phyloP scores from a whole-genome alignment of 2,329 filamentous ascomycete species.

The Lachnellula suecica region DNA sequence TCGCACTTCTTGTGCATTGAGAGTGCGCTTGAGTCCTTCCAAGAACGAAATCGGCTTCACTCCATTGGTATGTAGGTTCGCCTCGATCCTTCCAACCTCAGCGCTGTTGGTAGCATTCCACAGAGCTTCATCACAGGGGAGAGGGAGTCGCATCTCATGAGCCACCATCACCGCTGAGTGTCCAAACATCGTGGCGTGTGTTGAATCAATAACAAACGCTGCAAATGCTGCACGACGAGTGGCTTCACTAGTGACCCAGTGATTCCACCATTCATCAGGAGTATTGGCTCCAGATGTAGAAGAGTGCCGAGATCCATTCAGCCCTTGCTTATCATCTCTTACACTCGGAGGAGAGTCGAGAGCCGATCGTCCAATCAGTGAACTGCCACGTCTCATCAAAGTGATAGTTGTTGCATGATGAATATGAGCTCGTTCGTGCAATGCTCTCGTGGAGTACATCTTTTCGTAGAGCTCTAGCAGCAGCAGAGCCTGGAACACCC shows the following conservation, averaged over 20 bases:
- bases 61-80: conserved; percentile 75
- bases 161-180: conserved; percentile 97
- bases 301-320: conserved; percentile 57
- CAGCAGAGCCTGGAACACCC: conserved; percentile 90
- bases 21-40: conserved; percentile 84
- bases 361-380: conserved; percentile 81
- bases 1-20: conserved; percentile 80
- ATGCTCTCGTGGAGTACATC: conserved; percentile 88
- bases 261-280: conserved; percentile 88
- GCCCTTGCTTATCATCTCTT: conserved; percentile 42
- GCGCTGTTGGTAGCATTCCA: conserved; percentile 89
- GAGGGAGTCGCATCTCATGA: conserved; percentile 86
- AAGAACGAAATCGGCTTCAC: conserved; percentile 85
- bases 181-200: conserved; percentile 96
- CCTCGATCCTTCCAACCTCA: conserved; percentile 82
- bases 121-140: conserved; percentile 89
- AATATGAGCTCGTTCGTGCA: conserved; percentile 94
- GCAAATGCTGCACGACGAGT: conserved; percentile 88
- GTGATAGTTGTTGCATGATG: conserved; percentile 96
- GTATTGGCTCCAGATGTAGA: conserved; percentile 67
- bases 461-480: conserved; percentile 95
- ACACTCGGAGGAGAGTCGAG: conserved; percentile 80
- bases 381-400: conserved; percentile 90
- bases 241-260: conserved; percentile 93
- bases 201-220: conserved; percentile 92